Evolutionary conservation across 345 rosid species (phyloP).

Genomic region (Lumnitzera racemosa): DNA sequence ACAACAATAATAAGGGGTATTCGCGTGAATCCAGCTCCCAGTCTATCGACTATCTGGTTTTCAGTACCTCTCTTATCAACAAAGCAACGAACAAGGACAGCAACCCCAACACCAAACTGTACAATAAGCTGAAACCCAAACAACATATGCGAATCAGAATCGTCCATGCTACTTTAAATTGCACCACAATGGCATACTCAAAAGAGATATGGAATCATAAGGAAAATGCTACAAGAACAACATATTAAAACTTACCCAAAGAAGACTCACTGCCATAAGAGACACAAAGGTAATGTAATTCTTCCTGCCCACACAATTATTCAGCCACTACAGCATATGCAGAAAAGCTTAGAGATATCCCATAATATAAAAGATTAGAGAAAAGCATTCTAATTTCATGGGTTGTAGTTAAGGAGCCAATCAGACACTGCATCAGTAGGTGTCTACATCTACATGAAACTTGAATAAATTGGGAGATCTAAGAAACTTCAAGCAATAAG

Average conservation of each 20-base stretch:
- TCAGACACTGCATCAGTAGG: no score
- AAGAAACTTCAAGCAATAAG: no score
- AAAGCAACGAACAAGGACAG: conserved; percentile 82
- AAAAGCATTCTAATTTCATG: conserved; percentile 6
- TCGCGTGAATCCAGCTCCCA: conserved; percentile 79
- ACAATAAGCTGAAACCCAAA: conserved; percentile 58
- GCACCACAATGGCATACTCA: no score
- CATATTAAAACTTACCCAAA: conserved; percentile 57
- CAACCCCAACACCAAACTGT: conserved; percentile 83
- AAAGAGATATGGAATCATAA: not conserved
- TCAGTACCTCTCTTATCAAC: conserved; percentile 64
- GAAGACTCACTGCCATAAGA: conserved; percentile 79
- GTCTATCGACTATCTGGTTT: conserved; percentile 62
- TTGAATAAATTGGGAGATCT: no score
- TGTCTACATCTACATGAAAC: no score
- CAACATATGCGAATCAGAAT: not conserved
- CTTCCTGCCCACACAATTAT: conserved; percentile 89
- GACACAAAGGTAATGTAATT: conserved; percentile 83
- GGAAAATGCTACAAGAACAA: conserved; percentile 3
- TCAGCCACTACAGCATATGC: conserved; percentile 66
- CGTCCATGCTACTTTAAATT: no score
- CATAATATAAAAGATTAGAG: not conserved
- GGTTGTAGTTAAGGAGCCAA: no score
- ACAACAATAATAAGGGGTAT: conserved; percentile 70
- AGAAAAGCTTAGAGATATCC: conserved; percentile 3